These are phyloP conservation scores for Fusarium pseudonygamai DNA, from an alignment of 2,329 filamentous ascomycete genomes.

Conservation along the genomic window DNA sequence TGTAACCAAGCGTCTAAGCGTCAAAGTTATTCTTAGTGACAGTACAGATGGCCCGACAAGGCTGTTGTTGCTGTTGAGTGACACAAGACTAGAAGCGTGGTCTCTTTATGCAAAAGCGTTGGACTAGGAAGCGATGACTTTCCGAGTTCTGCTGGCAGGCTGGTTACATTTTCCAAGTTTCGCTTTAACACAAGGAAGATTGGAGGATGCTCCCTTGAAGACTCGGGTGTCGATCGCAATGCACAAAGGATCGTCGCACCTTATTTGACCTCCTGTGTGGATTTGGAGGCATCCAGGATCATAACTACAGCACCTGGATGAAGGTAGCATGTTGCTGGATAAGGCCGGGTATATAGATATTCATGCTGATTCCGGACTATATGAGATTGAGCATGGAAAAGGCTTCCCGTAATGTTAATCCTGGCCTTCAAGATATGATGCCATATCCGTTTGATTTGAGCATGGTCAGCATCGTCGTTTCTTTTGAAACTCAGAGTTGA, in stretches of 20 bases:
- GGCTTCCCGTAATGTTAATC: background rate
- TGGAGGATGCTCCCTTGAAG: background rate
- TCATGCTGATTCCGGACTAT: background rate
- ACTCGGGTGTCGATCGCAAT: constrained; percentile 28
- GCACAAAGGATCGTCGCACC: constrained; percentile 5
- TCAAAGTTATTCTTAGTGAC: constrained; percentile 10
- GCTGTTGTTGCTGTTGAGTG: constrained; percentile 3
- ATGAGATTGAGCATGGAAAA: background rate
- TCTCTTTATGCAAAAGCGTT: background rate
- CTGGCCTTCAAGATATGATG: background rate
- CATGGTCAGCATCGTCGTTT: background rate
- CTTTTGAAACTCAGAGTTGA: background rate
- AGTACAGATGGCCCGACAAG: background rate
- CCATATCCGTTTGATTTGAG: background rate
- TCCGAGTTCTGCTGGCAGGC: background rate
- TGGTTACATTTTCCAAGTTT: constrained; percentile 12
- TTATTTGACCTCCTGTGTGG: background rate
- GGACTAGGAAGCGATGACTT: background rate
- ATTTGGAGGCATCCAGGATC: background rate
- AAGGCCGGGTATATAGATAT: no score
- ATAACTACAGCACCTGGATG: background rate
- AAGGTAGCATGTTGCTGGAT: background rate
- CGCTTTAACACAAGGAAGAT: background rate
- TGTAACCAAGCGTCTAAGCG: background rate
- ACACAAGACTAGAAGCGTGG: constrained; percentile 21